These are phyloP conservation scores for Penicillium sp. DNA, from an alignment of 2,329 filamentous ascomycete genomes.

Conservation along the genomic window DNA sequence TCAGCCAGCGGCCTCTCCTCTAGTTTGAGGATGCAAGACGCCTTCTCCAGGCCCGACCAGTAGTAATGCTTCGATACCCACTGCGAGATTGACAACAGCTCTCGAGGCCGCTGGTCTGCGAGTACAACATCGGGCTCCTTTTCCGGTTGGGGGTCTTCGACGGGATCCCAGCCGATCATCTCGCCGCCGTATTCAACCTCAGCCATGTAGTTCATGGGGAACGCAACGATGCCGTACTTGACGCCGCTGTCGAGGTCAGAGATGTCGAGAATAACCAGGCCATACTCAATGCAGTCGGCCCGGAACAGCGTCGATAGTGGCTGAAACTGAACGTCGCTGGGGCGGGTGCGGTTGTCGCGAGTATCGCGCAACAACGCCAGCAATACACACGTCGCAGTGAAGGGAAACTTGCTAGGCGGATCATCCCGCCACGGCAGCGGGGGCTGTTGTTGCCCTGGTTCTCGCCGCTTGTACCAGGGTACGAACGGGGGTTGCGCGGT, in stretches of 20 bases:
- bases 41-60: not conserved
- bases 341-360: constrained; percentile 8
- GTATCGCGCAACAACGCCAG: constrained; percentile 11
- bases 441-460: constrained; percentile 8
- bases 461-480: no score
- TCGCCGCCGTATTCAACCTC: constrained; percentile 1
- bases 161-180: constrained; percentile 11
- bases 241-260: constrained; percentile 16
- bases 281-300: constrained; percentile 17
- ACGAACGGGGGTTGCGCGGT: constrained; percentile 11
- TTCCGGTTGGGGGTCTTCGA: constrained; percentile 15
- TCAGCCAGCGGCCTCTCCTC: constrained; percentile 12
- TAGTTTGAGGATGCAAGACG: constrained; percentile 1
- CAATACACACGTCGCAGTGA: constrained; percentile 16
- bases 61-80: constrained; percentile 9
- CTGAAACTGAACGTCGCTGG: constrained; percentile 18
- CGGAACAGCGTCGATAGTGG: constrained; percentile 17
- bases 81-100: constrained; percentile 13
- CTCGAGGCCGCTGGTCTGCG: constrained; percentile 11
- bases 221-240: constrained; percentile 16
- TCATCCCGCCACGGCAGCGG: constrained; percentile 13
- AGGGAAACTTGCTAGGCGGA: constrained; percentile 9
- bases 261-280: constrained; percentile 17
- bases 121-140: constrained; percentile 15
- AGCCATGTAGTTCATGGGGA: constrained; percentile 14